phyloP scores from a whole-genome alignment of 768 basidiomycete genomes.

The Porphyrellus cyaneotinctus region DNA sequence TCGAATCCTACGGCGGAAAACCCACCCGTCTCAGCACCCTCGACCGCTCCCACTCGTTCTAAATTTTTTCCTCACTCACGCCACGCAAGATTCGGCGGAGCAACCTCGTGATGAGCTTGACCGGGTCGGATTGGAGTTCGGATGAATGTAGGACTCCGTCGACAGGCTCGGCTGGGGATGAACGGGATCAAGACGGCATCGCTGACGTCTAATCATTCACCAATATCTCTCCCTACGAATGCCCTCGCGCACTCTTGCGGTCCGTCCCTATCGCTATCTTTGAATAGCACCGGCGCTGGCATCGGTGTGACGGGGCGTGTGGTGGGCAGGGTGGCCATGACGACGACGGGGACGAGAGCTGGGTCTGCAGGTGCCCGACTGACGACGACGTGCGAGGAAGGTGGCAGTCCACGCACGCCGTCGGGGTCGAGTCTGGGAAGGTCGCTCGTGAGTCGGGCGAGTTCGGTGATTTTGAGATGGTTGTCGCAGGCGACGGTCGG shows the following conservation, averaged over 20 bases:
- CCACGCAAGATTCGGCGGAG: constrained; percentile 14
- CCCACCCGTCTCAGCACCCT: constrained; percentile 11
- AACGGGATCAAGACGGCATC: neutral
- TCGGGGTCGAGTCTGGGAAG: neutral
- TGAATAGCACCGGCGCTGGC: neutral
- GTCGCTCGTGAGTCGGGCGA: constrained; percentile 27
- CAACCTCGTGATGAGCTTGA: constrained; percentile 27
- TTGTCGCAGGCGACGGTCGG: constrained; percentile 20
- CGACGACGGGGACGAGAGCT: constrained; percentile 5
- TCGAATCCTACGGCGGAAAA: constrained; percentile 36
- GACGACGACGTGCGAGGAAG: constrained; percentile 9
- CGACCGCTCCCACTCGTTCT: constrained; percentile 21
- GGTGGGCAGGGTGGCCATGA: too few relatives aligned
- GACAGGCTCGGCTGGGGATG: neutral
- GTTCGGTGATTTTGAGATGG: constrained; percentile 24
- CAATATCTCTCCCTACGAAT: constrained; percentile 14
- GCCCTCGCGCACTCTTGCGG: constrained; percentile 2
- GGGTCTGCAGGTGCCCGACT: constrained; percentile 25
- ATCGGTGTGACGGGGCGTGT: too few relatives aligned
- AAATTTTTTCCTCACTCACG: constrained; percentile 19
- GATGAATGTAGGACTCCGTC: neutral
- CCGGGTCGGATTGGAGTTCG: constrained; percentile 5
- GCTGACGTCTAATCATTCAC: constrained; percentile 11
- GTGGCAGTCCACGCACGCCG: neutral
- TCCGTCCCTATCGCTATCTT: neutral